Base-by-base conservation (phyloP, 2,329 filamentous ascomycete genomes). In the Exophiala alcalophila region DNA sequence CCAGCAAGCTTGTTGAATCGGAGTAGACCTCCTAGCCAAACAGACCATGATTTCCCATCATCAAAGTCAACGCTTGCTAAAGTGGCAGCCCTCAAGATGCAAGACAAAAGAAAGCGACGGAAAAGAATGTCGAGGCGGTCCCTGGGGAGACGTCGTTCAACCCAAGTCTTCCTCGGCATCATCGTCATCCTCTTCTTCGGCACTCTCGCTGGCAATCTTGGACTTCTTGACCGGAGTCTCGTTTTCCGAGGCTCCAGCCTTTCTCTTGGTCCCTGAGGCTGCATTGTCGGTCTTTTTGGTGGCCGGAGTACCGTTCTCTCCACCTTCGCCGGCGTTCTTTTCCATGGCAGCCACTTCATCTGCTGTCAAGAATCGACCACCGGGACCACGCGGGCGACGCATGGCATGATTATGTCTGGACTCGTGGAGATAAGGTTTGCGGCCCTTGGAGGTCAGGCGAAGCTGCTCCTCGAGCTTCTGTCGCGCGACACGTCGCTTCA, bases 401-500 rank as follows among this genome's bases (percentile, higher is more conserved):
- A 98, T 98, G 7, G 92, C 92, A 65, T 98, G 92, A 61, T 97
- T 97, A 65, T 98, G 92, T 60, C 92, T 79, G 18, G 91, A 97
- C 63, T 98, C 92, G 68, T 98, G 92, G 21, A 98, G 76, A 60
- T 98, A 98, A 3, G 92, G 92, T 68, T 96, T 97, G 24, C 92
- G 81, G 18, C 91, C 91, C 68, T 98, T 98, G 7, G 85, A 94
- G 0, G 92, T 97, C 44, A 97, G 71, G 28, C 92, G 81, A 29
- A 98, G 69, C 40, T 90, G 86, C 64, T 98, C 92, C 64, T 98
- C 92, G 11, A 98, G 74, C 63, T 87, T 88, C 65, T 97, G 92
- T 23, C 92, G 80, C 5, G 92, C 92, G 52, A 97, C 88, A 46
- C 92, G 80, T 44, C 92, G 80, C 73, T 98, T 97, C 40, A 98